These are phyloP conservation scores for Rhizophora mangle DNA, from an alignment of 345 rosid species.

Conservation along the genomic window DNA sequence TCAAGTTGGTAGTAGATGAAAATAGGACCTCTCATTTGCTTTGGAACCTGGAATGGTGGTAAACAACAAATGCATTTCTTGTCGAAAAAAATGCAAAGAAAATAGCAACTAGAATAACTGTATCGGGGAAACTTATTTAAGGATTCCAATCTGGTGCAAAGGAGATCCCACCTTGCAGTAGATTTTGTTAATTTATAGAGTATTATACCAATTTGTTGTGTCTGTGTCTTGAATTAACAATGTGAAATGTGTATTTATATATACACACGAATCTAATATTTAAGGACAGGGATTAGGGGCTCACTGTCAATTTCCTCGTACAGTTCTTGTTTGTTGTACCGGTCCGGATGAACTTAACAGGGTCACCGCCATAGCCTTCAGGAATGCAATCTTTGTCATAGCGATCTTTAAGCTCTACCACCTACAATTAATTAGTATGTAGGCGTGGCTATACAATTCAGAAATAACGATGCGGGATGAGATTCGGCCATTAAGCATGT, in stretches of 20 bases:
- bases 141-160: not conserved
- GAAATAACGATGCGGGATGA: not conserved
- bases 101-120: too few species aligned
- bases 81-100: not conserved
- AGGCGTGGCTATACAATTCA: not conserved
- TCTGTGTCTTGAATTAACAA: not conserved
- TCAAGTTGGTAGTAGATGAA: slow-evolving; percentile 30
- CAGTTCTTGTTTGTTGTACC: slow-evolving; percentile 21
- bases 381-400: slow-evolving; percentile 29
- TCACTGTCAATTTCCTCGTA: slow-evolving; percentile 15
- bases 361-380: not conserved
- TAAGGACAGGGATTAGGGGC: not conserved
- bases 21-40: slow-evolving; percentile 30
- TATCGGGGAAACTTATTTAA: not conserved
- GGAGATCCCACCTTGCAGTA: not conserved
- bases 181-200: not conserved
- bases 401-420: slow-evolving; percentile 29
- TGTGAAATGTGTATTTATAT: not conserved
- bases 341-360: slow-evolving; percentile 9
- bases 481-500: not conserved
- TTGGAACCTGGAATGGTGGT: slow-evolving; percentile 20
- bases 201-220: too few species aligned
- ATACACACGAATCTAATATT: not conserved
- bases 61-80: not conserved
- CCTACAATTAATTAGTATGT: slow-evolving; percentile 11